Percentiles rank a stretch among this genome's conserved stretches.
Conservation (phyloP, 495 filamentous ascomycete species). For the Trichoderma erinaceum region DNA sequence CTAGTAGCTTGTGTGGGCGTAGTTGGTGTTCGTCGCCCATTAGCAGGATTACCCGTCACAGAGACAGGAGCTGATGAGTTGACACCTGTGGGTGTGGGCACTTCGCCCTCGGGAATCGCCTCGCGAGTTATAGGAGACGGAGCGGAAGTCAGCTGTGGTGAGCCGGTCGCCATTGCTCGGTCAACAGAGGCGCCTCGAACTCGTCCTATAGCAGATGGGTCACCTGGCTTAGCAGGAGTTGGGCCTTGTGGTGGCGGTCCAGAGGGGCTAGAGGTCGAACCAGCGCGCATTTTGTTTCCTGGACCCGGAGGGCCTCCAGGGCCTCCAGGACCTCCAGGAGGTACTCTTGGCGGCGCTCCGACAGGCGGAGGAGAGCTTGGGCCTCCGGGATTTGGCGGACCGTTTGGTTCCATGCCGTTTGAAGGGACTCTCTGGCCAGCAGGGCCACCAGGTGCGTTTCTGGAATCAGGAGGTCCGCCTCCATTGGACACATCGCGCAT, state of each 20-base stretch:
- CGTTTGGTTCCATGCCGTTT: conserved; percentile 30
- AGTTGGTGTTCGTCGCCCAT: conserved; percentile 60
- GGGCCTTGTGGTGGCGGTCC: conserved; percentile 86
- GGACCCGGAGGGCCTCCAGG: conserved; percentile 25
- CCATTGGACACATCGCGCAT: conserved; percentile 61
- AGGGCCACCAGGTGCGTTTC: conserved; percentile 33
- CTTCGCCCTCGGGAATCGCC: conserved; percentile 38
- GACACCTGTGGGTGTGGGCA: conserved; percentile 26
- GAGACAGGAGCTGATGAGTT: background rate
- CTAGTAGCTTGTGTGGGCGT: conserved; percentile 19
- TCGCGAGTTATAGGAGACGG: conserved; percentile 54
- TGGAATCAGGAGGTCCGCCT: conserved; percentile 43
- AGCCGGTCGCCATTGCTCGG: conserved; percentile 28
- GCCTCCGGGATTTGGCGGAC: background rate
- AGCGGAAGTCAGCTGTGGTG: conserved; percentile 25
- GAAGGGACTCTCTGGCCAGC: conserved; percentile 14
- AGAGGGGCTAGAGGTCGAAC: conserved; percentile 62
- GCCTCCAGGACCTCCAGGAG: background rate
- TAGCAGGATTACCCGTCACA: conserved; percentile 21
- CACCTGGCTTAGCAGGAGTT: conserved; percentile 59
- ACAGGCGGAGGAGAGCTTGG: conserved; percentile 18
- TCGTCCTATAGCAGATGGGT: conserved; percentile 24
- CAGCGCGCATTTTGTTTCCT: conserved; percentile 64
- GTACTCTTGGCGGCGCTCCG: conserved; percentile 18
- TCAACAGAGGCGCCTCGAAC: conserved; percentile 38